These are phyloP conservation scores for Euphorbia pulcherrima DNA, from an alignment of 345 rosid species.

Conservation along the genomic window DNA sequence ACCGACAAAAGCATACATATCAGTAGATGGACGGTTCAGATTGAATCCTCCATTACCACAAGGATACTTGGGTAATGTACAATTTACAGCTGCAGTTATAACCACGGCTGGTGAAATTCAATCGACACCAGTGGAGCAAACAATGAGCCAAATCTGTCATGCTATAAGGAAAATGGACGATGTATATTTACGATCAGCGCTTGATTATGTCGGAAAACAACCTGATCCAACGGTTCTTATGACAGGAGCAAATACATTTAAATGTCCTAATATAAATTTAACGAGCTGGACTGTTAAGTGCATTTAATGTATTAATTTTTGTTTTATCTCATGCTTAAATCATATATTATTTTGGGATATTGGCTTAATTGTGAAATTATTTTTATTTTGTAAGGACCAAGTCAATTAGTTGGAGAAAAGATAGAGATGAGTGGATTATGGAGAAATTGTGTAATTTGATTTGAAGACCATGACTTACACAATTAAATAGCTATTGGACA, in stretches of 20 bases:
- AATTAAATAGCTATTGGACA: no score
- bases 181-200: conserved; percentile 38
- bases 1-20: conserved; percentile 10
- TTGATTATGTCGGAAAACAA: conserved; percentile 6
- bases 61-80: conserved; percentile 41
- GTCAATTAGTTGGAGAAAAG: no score
- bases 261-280: conserved; percentile 13
- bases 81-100: conserved; percentile 26
- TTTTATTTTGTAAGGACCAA: no score
- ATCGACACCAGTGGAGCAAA: conserved; percentile 23
- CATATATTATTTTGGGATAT: no score
- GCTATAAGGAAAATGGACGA: conserved; percentile 25
- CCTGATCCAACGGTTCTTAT: background rate
- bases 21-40: conserved; percentile 37
- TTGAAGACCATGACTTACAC: no score
- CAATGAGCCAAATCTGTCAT: conserved; percentile 25
- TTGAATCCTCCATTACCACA: conserved; percentile 40
- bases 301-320: no score
- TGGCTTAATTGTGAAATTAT: no score
- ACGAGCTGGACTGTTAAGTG: conserved; percentile 25
- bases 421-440: no score
- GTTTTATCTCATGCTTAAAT: no score
- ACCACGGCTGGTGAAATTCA: conserved; percentile 21
- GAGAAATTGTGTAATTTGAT: no score
- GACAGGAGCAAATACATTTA: background rate